Percentiles rank a stretch among this genome's conserved stretches.
Conservation (phyloP, 139 green algal species). For the Chlamydomonas sp. region DNA sequence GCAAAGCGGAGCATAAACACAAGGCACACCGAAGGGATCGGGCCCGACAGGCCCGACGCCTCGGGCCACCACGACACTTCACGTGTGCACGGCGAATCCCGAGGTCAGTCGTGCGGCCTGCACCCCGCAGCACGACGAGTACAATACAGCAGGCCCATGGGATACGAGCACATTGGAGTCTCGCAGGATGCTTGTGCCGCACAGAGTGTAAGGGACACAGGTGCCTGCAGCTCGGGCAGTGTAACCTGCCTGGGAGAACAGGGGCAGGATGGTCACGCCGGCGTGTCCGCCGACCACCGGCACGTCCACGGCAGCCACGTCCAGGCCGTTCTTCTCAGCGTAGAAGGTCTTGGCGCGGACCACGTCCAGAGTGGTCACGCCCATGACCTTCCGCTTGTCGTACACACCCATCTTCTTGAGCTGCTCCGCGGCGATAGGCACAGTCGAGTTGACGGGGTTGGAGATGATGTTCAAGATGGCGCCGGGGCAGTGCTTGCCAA, state of each 20-base stretch:
- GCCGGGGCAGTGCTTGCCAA: constrained; percentile 91
- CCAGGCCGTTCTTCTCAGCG: constrained; percentile 87
- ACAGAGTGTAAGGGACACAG: not conserved
- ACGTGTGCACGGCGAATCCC: too few relatives aligned
- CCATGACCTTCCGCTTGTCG: constrained; percentile 79
- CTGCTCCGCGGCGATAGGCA: constrained; percentile 97
- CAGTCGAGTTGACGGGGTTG: constrained; percentile 99
- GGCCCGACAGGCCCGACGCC: too few relatives aligned
- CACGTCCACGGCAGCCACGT: constrained; percentile 90
- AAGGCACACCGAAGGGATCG: too few relatives aligned
- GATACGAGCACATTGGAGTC: too few relatives aligned
- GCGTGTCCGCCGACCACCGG: constrained; percentile 98
- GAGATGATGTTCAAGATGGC: constrained; percentile 95
- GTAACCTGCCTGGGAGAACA: constrained; percentile 92
- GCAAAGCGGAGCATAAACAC: too few relatives aligned
- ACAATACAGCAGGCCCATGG: too few relatives aligned
- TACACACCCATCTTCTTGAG: constrained; percentile 87
- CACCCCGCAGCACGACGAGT: too few relatives aligned
- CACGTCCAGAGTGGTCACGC: constrained; percentile 93
- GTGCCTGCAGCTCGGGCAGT: not conserved
- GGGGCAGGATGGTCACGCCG: constrained; percentile 97
- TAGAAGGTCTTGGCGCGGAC: constrained; percentile 96
- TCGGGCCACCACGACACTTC: too few relatives aligned
- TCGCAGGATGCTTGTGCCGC: not conserved
- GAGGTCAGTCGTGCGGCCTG: too few relatives aligned